Evolutionary conservation across 176 grass and related monocot genomes (phyloP), one percentile per base, ranked within the genome.

Genomic region (Dendrocalamus sinicus): DNA sequence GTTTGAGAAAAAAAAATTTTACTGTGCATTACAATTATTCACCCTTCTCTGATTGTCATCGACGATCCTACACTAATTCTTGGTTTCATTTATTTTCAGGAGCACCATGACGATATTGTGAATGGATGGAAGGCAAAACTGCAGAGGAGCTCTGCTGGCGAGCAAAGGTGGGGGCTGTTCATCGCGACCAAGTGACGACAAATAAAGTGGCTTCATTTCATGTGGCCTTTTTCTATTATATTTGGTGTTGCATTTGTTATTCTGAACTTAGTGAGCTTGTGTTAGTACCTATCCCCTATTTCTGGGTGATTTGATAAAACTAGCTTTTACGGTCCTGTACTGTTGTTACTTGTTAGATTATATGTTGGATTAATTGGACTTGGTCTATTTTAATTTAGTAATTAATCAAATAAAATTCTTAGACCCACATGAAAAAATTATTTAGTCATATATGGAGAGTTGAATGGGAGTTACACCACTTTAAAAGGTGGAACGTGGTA

Each of bases 101-200:
- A 93, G 84, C 92, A 99, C 81, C 96, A 96, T 15, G 87, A 94
- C 20, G 94, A 88, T 7, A 96, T 99, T 69, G 92, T 96, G 64
- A 91, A 91, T n/a, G 96, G 96, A 24, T 99, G 96, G 96, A 96
- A 94, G 6, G 84, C 96, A 50, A 99, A 99, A 68, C 92, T 94
- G 85, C 90, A 91, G 68, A 91, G 96, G 80, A 94, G 92, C 77
- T 94, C 90, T 55, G 75, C 68, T 73, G 94, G 96, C 66, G 94
- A 99, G 85, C 96, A 99, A 81, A 90, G 86, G 78, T 99, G 96
- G 96, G 96, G 96, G 12, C 75, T 99, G 37, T 99, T 99, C 89
- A 87, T 99, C 20, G 94, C 90, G 1, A 94, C 84, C 35, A 94
- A 96, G 79, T 95, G 80, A 94, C 91, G 6, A 8, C n/a, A 68